These are phyloP conservation scores for Pichia sp. DNA, from an alignment of 1,139 yeast genomes.

Conservation along the genomic window DNA sequence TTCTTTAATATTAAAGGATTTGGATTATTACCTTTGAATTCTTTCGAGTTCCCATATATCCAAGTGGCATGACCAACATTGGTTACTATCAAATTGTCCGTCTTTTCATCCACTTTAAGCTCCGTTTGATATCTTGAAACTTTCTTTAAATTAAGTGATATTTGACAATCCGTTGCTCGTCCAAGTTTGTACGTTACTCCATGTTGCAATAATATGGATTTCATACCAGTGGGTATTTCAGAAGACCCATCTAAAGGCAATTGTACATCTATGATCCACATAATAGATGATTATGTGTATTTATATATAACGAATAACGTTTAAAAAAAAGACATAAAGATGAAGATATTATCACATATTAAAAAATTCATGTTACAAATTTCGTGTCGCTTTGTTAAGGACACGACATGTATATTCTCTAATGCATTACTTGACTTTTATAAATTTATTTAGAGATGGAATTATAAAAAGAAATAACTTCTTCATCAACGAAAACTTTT, in stretches of 20 bases:
- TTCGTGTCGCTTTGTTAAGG: too few relatives aligned
- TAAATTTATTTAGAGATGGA: constrained; percentile 2
- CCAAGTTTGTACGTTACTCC: constrained; percentile 5
- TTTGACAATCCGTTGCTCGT: constrained; percentile 3
- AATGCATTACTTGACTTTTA: not conserved
- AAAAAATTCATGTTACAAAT: not conserved
- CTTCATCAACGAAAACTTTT: constrained; percentile 57
- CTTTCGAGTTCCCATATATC: not conserved
- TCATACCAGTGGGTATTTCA: not conserved
- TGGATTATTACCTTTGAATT: constrained; percentile 2
- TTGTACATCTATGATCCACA: constrained; percentile 12
- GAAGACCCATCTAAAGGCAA: not conserved
- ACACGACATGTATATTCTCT: not conserved
- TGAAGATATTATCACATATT: too few relatives aligned
- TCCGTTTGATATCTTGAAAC: constrained; percentile 10
- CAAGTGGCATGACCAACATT: constrained; percentile 9
- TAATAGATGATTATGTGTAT: not conserved
- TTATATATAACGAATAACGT: not conserved
- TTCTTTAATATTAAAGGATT: not conserved
- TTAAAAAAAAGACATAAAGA: too few relatives aligned
- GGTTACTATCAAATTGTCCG: not conserved
- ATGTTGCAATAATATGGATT: not conserved
- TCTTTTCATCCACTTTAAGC: not conserved
- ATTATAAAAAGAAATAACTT: constrained; percentile 50
- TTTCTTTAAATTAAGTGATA: constrained; percentile 5